Evolutionary conservation across 2,329 filamentous ascomycete genomes (phyloP), one percentile per base, ranked within the genome.

Genomic region (Talaromyces sp.): DNA sequence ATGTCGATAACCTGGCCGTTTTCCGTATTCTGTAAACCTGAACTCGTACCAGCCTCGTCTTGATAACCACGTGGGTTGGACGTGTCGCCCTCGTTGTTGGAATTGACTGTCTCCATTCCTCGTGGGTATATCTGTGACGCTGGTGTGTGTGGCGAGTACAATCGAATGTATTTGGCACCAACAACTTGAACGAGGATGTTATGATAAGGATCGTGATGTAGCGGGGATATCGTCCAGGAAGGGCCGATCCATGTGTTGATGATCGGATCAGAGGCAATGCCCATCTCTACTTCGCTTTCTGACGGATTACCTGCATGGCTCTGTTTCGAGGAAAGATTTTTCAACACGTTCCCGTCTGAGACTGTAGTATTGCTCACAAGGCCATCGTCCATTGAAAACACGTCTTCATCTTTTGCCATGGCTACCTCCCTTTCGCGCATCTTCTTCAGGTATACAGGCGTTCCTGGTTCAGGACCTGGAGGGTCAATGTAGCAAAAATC

Each of bases 231-330:
- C 0, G 94, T 97, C 52, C 85, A 86, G 0, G 85, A 79, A 0
- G 94, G 94, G 0, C 94, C 94, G 62, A 97, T 88, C 94, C 94
- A 99, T 7, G 90, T 91, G 72, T 97, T 96, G 17, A 95, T 79
- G 43, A 89, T 77, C 0, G 90, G 90, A 21, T 84, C 80, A 6
- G 51, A 60, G 0, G 67, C 63, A 40, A 68, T 46, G 7, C 50
- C 61, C 25, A 64, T 43, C 25, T 62, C 54, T 39, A 54, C 40
- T 31, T 63, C 62, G 8, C 45, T 25, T 13, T 64, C 60, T n/a
- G 58, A 62, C 1, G 15, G 8, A n/a, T 51, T 57, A 6, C 53
- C 59, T 28, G 55, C 55, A 19, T 58, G 58, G 52, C 53, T 53
- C 21, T 53, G 50, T 36, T 60, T 57, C 2, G 53, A 51, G 10